phyloP scores from a whole-genome alignment of 164 flowering plant species.

The Stephania yunnanensis region DNA sequence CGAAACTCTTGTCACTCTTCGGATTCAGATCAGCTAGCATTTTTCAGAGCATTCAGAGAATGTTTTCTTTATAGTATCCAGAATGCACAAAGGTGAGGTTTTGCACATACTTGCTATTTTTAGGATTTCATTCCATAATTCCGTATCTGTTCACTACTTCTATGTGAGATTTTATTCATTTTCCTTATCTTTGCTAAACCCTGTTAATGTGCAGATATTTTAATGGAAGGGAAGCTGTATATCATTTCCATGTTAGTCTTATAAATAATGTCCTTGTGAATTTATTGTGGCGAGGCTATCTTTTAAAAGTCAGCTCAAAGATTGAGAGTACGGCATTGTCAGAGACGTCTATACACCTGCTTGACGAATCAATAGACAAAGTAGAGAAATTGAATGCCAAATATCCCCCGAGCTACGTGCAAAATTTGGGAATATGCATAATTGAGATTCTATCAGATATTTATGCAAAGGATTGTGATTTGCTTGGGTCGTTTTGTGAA shows the following conservation, averaged over 20 bases:
- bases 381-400: constrained; percentile 25
- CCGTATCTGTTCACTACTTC: background rate
- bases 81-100: constrained; percentile 68
- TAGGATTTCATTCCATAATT: background rate
- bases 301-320: constrained; percentile 24
- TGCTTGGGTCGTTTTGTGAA: constrained; percentile 45
- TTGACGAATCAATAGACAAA: constrained; percentile 19
- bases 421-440: constrained; percentile 66
- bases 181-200: constrained; percentile 2
- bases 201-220: constrained; percentile 44
- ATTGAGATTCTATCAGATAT: constrained; percentile 55
- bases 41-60: constrained; percentile 65
- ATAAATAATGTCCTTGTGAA: constrained; percentile 51
- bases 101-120: background rate
- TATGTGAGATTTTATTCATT: background rate
- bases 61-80: constrained; percentile 72
- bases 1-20: constrained; percentile 40
- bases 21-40: constrained; percentile 39
- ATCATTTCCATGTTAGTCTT: constrained; percentile 39
- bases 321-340: constrained; percentile 24
- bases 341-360: constrained; percentile 13
- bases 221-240: constrained; percentile 36
- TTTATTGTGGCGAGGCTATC: constrained; percentile 70
- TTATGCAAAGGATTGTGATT: constrained; percentile 28
- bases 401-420: constrained; percentile 32